Evolutionary conservation across 139 green algal genomes (phyloP).

Genomic region (Monoraphidium neglectum): DNA sequence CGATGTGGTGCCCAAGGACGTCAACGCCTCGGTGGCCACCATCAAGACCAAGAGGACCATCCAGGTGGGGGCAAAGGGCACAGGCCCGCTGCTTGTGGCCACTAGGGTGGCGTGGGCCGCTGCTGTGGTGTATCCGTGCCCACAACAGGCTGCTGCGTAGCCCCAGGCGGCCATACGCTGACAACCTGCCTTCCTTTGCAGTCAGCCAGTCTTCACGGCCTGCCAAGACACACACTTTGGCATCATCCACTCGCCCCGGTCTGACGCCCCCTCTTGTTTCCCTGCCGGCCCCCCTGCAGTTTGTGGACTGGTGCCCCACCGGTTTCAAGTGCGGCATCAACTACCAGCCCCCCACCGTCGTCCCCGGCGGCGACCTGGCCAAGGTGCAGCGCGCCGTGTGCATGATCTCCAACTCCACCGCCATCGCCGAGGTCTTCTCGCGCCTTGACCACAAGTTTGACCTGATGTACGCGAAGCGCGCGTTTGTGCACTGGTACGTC

Average conservation of each 20-base stretch:
- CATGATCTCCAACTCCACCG: constrained; percentile 99
- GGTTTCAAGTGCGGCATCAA: constrained; percentile 99
- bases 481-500: constrained; percentile 99
- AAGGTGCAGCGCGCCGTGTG: constrained; percentile 99
- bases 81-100: no score
- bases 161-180: no score
- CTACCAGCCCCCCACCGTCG: constrained; percentile 99
- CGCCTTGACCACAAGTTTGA: constrained; percentile 99
- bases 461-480: constrained; percentile 99
- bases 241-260: no score
- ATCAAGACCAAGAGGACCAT: constrained; percentile 99
- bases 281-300: no score
- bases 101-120: no score
- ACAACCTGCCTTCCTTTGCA: no score
- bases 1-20: constrained; percentile 99
- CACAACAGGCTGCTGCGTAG: no score
- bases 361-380: constrained; percentile 96
- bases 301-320: constrained; percentile 98
- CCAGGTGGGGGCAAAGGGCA: no score
- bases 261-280: no score
- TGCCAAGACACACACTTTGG: no score
- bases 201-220: no score
- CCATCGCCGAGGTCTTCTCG: constrained; percentile 98
- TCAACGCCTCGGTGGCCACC: constrained; percentile 95
- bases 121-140: no score